Conservation (phyloP, 495 filamentous ascomycete species). For the Hypoxylon cercidicola region DNA sequence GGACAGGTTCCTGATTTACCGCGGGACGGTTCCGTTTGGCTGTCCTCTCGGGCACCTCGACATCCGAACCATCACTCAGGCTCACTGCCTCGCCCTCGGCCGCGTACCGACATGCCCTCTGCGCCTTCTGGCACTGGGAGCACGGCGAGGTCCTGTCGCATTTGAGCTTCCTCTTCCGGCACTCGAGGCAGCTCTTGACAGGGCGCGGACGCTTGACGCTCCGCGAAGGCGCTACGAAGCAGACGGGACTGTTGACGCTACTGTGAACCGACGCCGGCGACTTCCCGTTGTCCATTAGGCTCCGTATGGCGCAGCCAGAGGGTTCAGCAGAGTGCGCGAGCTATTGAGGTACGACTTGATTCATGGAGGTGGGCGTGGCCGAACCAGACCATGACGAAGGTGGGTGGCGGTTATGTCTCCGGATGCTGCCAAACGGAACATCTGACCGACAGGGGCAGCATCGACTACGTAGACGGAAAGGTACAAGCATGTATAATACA, state of each 20-base stretch:
- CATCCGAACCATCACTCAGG: constrained; percentile 50
- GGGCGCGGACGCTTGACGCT: constrained; percentile 57
- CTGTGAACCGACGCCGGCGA: constrained; percentile 34
- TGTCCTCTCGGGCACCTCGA: constrained; percentile 44
- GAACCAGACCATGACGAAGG: constrained; percentile 27
- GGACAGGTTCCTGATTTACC: constrained; percentile 28
- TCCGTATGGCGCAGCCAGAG: constrained; percentile 2
- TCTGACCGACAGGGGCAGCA: constrained; percentile 18
- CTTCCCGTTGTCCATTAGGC: constrained; percentile 33
- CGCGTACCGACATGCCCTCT: constrained; percentile 50
- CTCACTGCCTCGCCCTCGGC: constrained; percentile 46
- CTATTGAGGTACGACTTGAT: constrained; percentile 19
- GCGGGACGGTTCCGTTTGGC: constrained; percentile 44
- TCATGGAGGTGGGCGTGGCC: constrained; percentile 35
- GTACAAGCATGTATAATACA: neutral
- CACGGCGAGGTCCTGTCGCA: constrained; percentile 68
- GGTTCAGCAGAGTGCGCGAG: constrained; percentile 12
- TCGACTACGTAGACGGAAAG: constrained; percentile 5
- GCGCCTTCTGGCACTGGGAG: constrained; percentile 66
- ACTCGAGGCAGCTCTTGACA: constrained; percentile 55
- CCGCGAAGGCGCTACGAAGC: constrained; percentile 33
- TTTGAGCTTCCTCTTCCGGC: constrained; percentile 68
- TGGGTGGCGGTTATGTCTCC: constrained; percentile 6
- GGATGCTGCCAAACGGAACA: constrained; percentile 25
- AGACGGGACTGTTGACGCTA: constrained; percentile 34